A percentile compares a stretch with the other conserved stretches of the same genome.
Evolutionary conservation across 1,284 basidiomycete species (phyloP).

Genomic region (Schizophyllum commune): DNA sequence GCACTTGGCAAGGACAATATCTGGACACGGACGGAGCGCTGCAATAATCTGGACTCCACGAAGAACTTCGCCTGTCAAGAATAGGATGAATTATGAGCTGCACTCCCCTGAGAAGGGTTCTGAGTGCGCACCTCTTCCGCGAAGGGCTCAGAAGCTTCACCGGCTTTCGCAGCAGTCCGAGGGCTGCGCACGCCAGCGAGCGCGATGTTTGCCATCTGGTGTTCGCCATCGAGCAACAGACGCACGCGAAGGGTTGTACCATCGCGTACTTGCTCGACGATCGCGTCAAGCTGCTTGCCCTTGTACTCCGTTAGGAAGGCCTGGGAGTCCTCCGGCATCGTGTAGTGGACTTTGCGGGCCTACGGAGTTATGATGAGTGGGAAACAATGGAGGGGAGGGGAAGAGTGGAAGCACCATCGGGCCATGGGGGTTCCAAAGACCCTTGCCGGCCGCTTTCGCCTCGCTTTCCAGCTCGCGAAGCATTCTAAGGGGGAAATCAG

Average conservation of each 20-base stretch:
- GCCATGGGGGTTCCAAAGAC: conserved; percentile 85
- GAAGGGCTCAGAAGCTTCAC: conserved; percentile 73
- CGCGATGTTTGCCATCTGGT: conserved; percentile 80
- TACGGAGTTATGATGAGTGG: conserved; percentile 22
- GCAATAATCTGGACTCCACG: conserved; percentile 87
- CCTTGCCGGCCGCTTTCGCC: conserved; percentile 71
- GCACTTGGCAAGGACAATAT: conserved; percentile 84
- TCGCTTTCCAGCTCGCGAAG: conserved; percentile 66
- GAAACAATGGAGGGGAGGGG: background rate
- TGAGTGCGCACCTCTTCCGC: conserved; percentile 67
- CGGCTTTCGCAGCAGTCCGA: conserved; percentile 64
- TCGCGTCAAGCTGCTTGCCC: conserved; percentile 80
- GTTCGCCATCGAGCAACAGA: conserved; percentile 80
- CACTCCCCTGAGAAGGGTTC: background rate
- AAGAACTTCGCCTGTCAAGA: conserved; percentile 80
- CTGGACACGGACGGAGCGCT: conserved; percentile 81
- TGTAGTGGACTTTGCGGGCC: conserved; percentile 72
- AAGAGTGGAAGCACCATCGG: conserved; percentile 46
- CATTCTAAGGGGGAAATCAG: background rate
- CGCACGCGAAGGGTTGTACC: conserved; percentile 88
- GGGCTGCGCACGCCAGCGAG: conserved; percentile 84
- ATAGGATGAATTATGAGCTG: conserved; percentile 10
- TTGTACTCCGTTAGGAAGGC: conserved; percentile 90
- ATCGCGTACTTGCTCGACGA: conserved; percentile 93
- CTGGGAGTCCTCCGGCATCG: conserved; percentile 87